Percentiles rank a stretch among this genome's conserved stretches.
Conservation (phyloP, 202 grass and related monocot genomes). For the Digitaria exilis region DNA sequence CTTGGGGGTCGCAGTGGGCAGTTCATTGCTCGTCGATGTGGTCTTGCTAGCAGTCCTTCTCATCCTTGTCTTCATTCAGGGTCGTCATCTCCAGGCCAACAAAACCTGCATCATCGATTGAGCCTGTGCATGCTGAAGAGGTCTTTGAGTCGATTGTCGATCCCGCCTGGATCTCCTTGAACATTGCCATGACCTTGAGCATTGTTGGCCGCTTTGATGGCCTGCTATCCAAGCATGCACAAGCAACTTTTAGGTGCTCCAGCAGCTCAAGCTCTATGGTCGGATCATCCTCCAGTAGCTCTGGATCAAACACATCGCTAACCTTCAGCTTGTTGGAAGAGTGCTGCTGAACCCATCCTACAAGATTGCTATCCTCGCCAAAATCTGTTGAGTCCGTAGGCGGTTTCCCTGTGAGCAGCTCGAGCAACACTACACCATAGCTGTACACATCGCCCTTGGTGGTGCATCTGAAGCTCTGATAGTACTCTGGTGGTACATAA, state of each 20-base stretch:
- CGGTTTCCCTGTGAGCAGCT: constrained; percentile 80
- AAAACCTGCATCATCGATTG: constrained; percentile 64
- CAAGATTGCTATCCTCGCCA: constrained; percentile 88
- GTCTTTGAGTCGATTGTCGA: constrained; percentile 66
- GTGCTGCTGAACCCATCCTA: constrained; percentile 94
- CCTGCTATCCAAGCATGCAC: constrained; percentile 79
- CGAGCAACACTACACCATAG: constrained; percentile 90
- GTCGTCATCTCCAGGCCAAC: constrained; percentile 68
- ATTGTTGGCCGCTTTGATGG: constrained; percentile 73
- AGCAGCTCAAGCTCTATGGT: constrained; percentile 68
- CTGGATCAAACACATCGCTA: constrained; percentile 79
- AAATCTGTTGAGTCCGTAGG: constrained; percentile 81
- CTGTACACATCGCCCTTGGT: constrained; percentile 95
- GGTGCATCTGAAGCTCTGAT: constrained; percentile 93
- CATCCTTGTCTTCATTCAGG: constrained; percentile 84
- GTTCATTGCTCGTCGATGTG: not conserved
- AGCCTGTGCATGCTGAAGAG: constrained; percentile 41
- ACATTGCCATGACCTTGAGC: constrained; percentile 95
- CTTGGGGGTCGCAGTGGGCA: not conserved
- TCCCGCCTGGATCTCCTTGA: constrained; percentile 90
- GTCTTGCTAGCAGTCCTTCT: constrained; percentile 60
- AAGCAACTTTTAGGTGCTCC: constrained; percentile 86
- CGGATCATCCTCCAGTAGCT: constrained; percentile 78
- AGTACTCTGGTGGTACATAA: constrained; percentile 97
- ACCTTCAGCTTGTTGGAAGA: constrained; percentile 48